phyloP scores from a whole-genome alignment of 495 filamentous ascomycete species.

The Neurospora sp. region DNA sequence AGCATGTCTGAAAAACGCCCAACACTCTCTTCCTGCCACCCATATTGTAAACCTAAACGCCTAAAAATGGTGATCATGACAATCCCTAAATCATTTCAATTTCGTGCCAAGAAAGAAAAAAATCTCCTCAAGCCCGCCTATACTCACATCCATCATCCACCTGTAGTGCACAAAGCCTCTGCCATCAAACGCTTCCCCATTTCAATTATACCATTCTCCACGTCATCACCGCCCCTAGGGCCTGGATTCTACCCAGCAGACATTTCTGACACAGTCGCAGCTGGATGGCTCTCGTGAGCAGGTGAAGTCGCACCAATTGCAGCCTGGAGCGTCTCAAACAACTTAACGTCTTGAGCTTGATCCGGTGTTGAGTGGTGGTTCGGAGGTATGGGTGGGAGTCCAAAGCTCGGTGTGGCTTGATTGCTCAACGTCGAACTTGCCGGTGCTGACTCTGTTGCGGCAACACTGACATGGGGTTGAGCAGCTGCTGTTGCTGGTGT shows the following conservation, averaged over 20 bases:
- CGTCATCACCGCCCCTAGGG: background rate
- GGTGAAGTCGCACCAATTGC: slow-evolving; percentile 10
- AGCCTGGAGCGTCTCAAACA: slow-evolving; percentile 15
- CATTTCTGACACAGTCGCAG: background rate
- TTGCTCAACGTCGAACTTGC: background rate
- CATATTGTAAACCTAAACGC: background rate
- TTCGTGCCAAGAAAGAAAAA: background rate
- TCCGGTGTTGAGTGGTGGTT: slow-evolving; percentile 21
- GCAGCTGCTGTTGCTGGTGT: background rate
- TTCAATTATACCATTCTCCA: background rate
- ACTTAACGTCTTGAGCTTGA: slow-evolving; percentile 14
- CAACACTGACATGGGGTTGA: background rate
- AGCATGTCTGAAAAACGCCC: background rate
- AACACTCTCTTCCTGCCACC: background rate
- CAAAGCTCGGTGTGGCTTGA: background rate
- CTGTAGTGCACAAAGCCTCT: background rate
- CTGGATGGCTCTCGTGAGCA: background rate
- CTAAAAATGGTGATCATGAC: background rate
- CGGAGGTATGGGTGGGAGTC: slow-evolving; percentile 12
- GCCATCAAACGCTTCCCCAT: background rate
- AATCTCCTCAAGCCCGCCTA: background rate
- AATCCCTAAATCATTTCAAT: background rate
- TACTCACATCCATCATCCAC: background rate
- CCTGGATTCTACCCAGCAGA: background rate
- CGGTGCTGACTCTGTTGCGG: background rate